Evolutionary conservation across 345 rosid species (phyloP).

Genomic region (Erodium maritimum): DNA sequence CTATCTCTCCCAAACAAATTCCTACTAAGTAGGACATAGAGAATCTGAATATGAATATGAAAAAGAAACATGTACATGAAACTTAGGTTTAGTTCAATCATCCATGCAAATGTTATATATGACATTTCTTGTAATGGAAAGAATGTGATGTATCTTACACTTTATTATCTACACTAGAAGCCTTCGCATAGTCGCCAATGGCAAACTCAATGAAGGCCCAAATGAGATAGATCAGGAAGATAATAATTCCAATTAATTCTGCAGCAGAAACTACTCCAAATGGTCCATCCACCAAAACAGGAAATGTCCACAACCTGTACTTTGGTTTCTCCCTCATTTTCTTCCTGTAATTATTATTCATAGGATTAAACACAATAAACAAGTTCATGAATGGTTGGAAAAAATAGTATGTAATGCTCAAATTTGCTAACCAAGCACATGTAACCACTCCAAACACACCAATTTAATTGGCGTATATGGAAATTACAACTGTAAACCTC

Average conservation of each 20-base stretch:
- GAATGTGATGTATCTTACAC: too few relatives aligned
- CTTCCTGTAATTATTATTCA: conserved; percentile 27
- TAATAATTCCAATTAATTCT: background rate
- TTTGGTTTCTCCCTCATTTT: conserved; percentile 37
- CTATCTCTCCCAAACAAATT: conserved; percentile 59
- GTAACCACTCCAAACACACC: too few relatives aligned
- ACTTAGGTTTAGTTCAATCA: too few relatives aligned
- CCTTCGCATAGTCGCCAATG: conserved; percentile 29
- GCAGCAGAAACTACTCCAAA: conserved; percentile 15
- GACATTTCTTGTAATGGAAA: background rate
- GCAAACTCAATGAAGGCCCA: conserved; percentile 33
- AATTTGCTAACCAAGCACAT: too few relatives aligned
- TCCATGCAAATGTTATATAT: too few relatives aligned
- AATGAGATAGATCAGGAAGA: background rate
- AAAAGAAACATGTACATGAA: conserved; percentile 1
- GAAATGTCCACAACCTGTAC: conserved; percentile 73
- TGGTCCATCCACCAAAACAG: conserved; percentile 77
- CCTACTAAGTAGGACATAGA: conserved; percentile 37
- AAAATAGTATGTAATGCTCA: too few relatives aligned
- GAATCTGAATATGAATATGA: too few relatives aligned
- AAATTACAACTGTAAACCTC: too few relatives aligned
- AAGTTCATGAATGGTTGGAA: background rate
- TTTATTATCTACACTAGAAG: conserved; percentile 14
- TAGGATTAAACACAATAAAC: background rate
- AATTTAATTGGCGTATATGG: too few relatives aligned